Evolutionary conservation across 2,329 filamentous ascomycete genomes (phyloP), one percentile per base, ranked within the genome.

Genomic region (Parastagonospora avenae): DNA sequence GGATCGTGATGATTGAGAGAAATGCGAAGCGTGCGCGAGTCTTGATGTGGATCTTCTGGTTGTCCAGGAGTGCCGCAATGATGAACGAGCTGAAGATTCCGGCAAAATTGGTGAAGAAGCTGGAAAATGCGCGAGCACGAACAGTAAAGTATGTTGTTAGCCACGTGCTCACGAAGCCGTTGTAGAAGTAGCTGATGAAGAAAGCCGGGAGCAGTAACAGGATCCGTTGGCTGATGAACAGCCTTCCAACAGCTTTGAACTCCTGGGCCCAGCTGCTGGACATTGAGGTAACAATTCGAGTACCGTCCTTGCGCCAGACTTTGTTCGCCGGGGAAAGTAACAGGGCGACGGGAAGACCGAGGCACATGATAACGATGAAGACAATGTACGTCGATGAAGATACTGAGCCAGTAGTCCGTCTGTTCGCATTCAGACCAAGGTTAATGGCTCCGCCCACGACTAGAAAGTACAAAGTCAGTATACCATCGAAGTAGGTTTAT

Each of bases 361-460:
- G 69, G 46, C 75, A 79, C 60, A 79, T 78, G 38, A 81, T 76
- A 15, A 75, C 76, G 39, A 80, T 77, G 45, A 80, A 79, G 9
- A 72, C 74, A 19, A 79, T 72, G 50, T 79, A 79, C 0, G 76
- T 79, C 9, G 74, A 62, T 12, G 67, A 70, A 0, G 66, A 66
- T 0, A 76, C 70, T n/a, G 72, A 71, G 14, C 76, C 76, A 2
- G 64, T 59, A 0, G 74, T 70, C 16, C 72, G 68, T 9, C 67
- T 60, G 31, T 66, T 67, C 27, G 71, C 66, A 54, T 81, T 82
- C 8, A 82, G 60, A 0, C 74, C 80, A 2, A 82, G 68, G 15
- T 78, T 77, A 53, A 82, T 81, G 2, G 78, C 74, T 2, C 79
- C 80, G 9, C 80, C 80, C 7, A 83, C 74, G 24, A 82, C 41